Evolutionary conservation across 257 asterid species (phyloP).

Genomic region (Solanum piurae): DNA sequence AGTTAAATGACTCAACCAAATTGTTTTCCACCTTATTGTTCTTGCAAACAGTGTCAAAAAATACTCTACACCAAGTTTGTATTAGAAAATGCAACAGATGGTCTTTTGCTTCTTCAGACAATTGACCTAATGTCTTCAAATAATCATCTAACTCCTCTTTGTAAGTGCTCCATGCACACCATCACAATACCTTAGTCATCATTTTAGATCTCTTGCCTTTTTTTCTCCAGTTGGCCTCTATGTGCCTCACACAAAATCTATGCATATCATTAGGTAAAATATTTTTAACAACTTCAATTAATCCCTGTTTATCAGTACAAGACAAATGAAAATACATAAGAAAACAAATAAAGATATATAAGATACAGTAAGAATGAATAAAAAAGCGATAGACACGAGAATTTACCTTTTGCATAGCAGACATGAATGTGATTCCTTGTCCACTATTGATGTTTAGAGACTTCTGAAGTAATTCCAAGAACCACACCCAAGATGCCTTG

Average conservation of each 20-base stretch:
- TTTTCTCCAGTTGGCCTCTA: not conserved
- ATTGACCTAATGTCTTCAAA: not conserved
- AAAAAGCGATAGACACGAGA: not conserved
- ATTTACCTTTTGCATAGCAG: not conserved
- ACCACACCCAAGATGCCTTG: not conserved
- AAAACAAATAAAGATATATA: too few species aligned
- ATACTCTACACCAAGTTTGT: not conserved
- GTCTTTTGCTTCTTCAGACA: not conserved
- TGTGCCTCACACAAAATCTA: not conserved
- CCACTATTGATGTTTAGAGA: not conserved
- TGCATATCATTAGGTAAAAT: not conserved
- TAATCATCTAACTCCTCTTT: not conserved
- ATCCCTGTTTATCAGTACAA: not conserved
- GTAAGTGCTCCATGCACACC: not conserved
- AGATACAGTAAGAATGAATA: too few species aligned
- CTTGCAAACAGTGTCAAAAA: not conserved
- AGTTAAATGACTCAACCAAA: not conserved
- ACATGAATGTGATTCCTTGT: not conserved
- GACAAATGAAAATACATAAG: too few species aligned
- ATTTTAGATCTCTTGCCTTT: not conserved
- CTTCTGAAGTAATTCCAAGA: not conserved
- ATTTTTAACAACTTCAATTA: not conserved
- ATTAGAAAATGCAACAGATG: too few species aligned
- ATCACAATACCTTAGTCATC: not conserved
- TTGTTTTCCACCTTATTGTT: too few species aligned